These are phyloP conservation scores for Seiridium unicorne DNA, from an alignment of 2,329 filamentous ascomycete genomes.

Conservation along the genomic window DNA sequence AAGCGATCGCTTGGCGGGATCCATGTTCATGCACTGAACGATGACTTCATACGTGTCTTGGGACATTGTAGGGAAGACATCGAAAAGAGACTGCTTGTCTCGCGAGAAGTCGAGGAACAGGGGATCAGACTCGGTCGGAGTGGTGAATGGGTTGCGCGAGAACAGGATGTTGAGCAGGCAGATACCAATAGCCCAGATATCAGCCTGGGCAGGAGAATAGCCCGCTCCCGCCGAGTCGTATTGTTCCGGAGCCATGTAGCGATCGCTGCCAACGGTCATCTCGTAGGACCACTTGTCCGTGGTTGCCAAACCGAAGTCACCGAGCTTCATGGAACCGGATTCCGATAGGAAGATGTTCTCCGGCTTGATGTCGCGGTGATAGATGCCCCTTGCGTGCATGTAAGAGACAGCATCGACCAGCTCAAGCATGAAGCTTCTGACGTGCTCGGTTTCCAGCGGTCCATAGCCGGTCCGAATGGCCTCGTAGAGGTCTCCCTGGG, in stretches of 20 bases:
- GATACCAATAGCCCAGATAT: slow-evolving; percentile 96
- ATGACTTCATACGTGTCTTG: slow-evolving; percentile 97
- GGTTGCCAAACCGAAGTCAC: slow-evolving; percentile 92
- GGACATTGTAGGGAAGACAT: slow-evolving; percentile 98
- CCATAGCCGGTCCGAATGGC: slow-evolving; percentile 88
- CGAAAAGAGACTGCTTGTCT: slow-evolving; percentile 94
- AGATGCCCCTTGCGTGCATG: slow-evolving; percentile 88
- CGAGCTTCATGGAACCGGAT: slow-evolving; percentile 88
- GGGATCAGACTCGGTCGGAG: slow-evolving; percentile 84
- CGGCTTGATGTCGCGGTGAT: slow-evolving; percentile 97
- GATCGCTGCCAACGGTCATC: slow-evolving; percentile 91
- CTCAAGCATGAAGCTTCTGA: slow-evolving; percentile 95
- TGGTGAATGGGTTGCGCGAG: slow-evolving; percentile 92
- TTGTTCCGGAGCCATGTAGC: slow-evolving; percentile 99
- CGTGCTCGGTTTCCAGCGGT: slow-evolving; percentile 91
- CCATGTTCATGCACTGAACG: slow-evolving; percentile 83
- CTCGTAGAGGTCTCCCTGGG: slow-evolving; percentile 94
- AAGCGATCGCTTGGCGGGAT: slow-evolving; percentile 85
- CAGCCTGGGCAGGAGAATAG: slow-evolving; percentile 89
- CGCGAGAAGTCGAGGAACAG: slow-evolving; percentile 90
- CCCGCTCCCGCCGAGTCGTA: slow-evolving; percentile 85
- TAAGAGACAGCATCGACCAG: slow-evolving; percentile 86
- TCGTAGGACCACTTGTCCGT: slow-evolving; percentile 89
- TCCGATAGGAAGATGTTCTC: slow-evolving; percentile 97
- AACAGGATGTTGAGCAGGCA: slow-evolving; percentile 96